Conservation (phyloP, 306 rosid genomes). For the Gleditsia sinensis region DNA sequence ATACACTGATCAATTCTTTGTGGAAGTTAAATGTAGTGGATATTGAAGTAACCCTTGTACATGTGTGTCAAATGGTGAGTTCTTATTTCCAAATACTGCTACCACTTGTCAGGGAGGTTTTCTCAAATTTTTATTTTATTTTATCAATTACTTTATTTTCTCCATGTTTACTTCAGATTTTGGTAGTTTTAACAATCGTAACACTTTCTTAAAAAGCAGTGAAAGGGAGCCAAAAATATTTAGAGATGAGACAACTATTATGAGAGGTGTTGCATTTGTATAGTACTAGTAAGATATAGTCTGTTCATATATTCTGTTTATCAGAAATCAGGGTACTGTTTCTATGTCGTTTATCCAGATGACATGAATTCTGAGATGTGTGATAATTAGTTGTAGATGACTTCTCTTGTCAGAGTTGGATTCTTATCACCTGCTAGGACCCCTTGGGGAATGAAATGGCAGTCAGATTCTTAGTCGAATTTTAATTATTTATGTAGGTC, state of each 20-base stretch:
- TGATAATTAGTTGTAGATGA: constrained; percentile 6
- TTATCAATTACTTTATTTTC: neutral
- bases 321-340: constrained; percentile 22
- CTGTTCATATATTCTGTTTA: neutral
- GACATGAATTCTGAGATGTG: neutral
- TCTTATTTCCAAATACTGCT: constrained; percentile 28
- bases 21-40: constrained; percentile 96
- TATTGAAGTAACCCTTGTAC: constrained; percentile 85
- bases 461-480: constrained; percentile 2
- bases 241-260: no score
- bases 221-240: no score
- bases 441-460: neutral
- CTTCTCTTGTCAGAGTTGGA: neutral
- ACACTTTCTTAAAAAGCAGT: no score
- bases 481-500: constrained; percentile 54
- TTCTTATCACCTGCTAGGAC: neutral
- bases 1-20: constrained; percentile 71
- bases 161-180: neutral
- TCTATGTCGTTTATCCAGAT: neutral
- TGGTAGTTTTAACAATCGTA: neutral
- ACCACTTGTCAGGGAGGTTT: no score
- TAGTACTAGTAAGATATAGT: neutral
- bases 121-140: neutral
- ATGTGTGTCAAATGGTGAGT: constrained; percentile 93
- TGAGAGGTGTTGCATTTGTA: no score